Evolutionary conservation across 73 alveolate species (phyloP).

Genomic region (Tetrahymena borealis): DNA sequence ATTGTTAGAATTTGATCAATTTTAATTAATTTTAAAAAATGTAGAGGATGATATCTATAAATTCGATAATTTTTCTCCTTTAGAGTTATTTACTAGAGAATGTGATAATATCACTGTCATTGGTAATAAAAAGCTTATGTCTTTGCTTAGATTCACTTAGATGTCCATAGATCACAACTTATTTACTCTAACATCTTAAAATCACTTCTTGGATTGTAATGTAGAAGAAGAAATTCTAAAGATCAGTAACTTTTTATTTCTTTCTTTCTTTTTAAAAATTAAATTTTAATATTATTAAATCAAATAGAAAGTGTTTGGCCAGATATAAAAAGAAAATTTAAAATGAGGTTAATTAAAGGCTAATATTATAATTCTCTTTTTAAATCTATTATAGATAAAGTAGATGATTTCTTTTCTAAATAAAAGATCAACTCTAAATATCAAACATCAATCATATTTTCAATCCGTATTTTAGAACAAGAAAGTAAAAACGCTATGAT

Average conservation of each 20-base stretch:
- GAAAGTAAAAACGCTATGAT: neutral
- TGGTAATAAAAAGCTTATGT: neutral
- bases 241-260: neutral
- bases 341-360: neutral
- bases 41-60: neutral
- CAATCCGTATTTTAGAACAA: neutral
- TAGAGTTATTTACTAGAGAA: neutral
- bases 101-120: neutral
- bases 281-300: neutral
- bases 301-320: neutral
- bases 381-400: neutral
- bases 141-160: neutral
- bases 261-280: no score
- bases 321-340: neutral
- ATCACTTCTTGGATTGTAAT: neutral
- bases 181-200: neutral
- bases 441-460: neutral
- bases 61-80: neutral
- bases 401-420: neutral
- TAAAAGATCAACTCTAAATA: neutral
- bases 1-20: neutral
- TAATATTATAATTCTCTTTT: neutral
- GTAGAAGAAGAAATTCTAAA: neutral
- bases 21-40: neutral
- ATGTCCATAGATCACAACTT: neutral